Evolutionary conservation across 495 filamentous ascomycete genomes (phyloP).

Genomic region (Choiromyces venosus): DNA sequence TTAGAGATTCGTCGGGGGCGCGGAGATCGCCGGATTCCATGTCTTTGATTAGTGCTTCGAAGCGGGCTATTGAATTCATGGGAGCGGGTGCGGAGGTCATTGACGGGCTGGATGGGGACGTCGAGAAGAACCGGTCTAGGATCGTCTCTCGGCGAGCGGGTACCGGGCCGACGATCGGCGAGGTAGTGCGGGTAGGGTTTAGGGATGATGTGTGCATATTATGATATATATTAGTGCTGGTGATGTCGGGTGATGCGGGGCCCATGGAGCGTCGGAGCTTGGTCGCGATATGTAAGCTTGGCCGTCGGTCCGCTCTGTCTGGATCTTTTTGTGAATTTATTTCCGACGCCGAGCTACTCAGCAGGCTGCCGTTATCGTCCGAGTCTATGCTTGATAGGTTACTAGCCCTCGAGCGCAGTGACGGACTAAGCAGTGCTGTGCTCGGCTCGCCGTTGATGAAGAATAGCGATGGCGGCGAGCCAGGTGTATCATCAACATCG

Average conservation of each 20-base stretch:
- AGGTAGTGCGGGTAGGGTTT: constrained; percentile 2
- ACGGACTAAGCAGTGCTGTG: constrained; percentile 39
- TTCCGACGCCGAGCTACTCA: constrained; percentile 33
- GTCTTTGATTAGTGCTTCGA: constrained; percentile 40
- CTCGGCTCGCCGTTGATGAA: constrained; percentile 40
- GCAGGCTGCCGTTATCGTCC: constrained; percentile 34
- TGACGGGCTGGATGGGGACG: constrained; percentile 26
- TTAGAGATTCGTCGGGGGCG: background rate
- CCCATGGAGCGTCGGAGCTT: constrained; percentile 24
- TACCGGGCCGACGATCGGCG: background rate
- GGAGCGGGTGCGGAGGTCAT: constrained; percentile 6
- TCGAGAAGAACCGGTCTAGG: constrained; percentile 42
- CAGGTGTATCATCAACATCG: constrained; percentile 23
- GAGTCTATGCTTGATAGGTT: constrained; percentile 40
- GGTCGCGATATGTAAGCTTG: constrained; percentile 26
- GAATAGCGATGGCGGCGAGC: constrained; percentile 31
- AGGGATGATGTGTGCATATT: background rate
- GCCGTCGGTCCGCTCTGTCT: constrained; percentile 12
- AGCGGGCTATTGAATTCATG: constrained; percentile 41
- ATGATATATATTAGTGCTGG: background rate
- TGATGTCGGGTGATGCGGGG: background rate
- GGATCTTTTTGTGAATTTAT: constrained; percentile 18
- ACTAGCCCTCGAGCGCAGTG: constrained; percentile 36
- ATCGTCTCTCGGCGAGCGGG: constrained; percentile 39
- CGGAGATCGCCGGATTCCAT: constrained; percentile 20